Conservation (phyloP, 352 stramenopile genomes). For the Phytopythium oedochilum region DNA sequence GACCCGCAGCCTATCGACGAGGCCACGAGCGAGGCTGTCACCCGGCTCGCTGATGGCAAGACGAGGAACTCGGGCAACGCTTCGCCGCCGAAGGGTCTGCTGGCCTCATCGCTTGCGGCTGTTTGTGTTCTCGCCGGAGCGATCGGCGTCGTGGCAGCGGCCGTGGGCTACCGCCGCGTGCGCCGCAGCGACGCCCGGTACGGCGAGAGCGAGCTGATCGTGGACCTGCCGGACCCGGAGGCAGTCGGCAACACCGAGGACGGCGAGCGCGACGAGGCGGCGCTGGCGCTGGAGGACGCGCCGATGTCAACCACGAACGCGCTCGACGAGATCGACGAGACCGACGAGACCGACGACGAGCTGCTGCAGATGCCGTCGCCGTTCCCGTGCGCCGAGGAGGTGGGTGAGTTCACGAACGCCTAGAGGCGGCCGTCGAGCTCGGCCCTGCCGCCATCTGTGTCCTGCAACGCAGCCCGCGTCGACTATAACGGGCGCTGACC, state of each 20-base stretch:
- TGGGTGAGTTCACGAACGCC: constrained; percentile 23
- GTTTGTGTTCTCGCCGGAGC: constrained; percentile 12
- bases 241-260: constrained; percentile 6
- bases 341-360: not conserved
- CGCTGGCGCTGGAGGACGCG: constrained; percentile 7
- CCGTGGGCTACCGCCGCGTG: constrained; percentile 19
- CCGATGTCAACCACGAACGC: constrained; percentile 2
- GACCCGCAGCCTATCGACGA: not conserved
- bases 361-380: constrained; percentile 2
- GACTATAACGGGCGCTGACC: not conserved
- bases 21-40: not conserved
- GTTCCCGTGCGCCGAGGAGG: constrained; percentile 9
- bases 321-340: not conserved
- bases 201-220: constrained; percentile 19
- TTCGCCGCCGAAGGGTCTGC: not conserved
- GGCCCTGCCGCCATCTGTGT: not conserved
- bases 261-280: constrained; percentile 8
- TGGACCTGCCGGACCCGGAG: constrained; percentile 21
- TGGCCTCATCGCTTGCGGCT: constrained; percentile 4
- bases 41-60: not conserved
- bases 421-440: not conserved
- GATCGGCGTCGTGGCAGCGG: constrained; percentile 12
- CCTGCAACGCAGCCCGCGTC: not conserved
- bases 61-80: not conserved
- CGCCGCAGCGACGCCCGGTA: constrained; percentile 25